Conservation (phyloP, 805 yeast genomes). For the Lipomyces mesembrius region DNA sequence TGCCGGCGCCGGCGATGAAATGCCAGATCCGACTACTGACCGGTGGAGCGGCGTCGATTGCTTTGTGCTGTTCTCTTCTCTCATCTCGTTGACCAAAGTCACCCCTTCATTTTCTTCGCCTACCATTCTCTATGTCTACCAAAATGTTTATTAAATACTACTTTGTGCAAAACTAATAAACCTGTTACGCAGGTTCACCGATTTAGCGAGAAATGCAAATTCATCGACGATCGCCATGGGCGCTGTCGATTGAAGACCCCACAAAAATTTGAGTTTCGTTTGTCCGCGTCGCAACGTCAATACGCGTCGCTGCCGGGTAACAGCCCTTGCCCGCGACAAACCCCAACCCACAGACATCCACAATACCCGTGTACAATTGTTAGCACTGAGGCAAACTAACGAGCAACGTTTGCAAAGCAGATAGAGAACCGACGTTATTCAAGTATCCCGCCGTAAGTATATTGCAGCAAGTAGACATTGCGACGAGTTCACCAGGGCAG, state of each 20-base stretch:
- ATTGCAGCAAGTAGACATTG: not conserved
- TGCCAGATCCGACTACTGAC: not conserved
- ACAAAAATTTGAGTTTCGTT: too few species aligned
- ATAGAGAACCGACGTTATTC: not conserved
- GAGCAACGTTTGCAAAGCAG: too few species aligned
- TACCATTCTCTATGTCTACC: not conserved
- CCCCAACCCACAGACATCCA: too few species aligned
- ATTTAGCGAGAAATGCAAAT: too few species aligned
- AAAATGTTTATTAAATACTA: not conserved
- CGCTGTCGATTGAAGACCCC: too few species aligned
- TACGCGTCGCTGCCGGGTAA: too few species aligned
- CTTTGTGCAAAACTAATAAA: not conserved
- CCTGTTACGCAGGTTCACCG: not conserved
- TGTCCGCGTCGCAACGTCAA: too few species aligned
- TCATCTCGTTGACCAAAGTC: not conserved
- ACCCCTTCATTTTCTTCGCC: not conserved
- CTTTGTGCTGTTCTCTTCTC: not conserved
- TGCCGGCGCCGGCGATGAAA: not conserved
- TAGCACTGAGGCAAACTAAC: too few species aligned
- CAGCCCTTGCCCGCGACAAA: too few species aligned
- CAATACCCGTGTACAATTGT: too few species aligned
- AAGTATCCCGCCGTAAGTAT: not conserved
- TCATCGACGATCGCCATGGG: too few species aligned
- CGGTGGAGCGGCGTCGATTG: not conserved
- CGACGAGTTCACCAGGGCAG: not conserved